Evolutionary conservation across 106 monocot species (phyloP).

Genomic region (Chionographis japonica): DNA sequence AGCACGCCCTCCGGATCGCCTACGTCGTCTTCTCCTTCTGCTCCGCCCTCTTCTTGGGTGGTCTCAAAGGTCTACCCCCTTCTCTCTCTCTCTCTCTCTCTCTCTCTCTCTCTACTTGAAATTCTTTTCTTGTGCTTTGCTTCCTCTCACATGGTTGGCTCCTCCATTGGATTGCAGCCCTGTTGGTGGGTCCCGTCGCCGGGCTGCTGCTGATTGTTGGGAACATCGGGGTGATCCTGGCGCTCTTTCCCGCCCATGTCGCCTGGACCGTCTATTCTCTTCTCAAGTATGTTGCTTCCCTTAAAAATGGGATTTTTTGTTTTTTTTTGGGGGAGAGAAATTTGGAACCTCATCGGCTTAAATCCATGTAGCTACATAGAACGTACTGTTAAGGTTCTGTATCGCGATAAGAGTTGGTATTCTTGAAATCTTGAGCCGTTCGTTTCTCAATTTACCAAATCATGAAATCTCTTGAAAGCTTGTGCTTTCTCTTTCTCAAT

Average conservation of each 20-base stretch:
- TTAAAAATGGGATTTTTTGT: neutral
- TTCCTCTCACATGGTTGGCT: neutral
- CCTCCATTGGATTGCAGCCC: slow-evolving; percentile 38
- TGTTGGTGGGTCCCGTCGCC: slow-evolving; percentile 77
- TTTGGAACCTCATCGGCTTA: too few relatives aligned
- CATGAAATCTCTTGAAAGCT: too few relatives aligned
- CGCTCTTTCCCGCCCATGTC: slow-evolving; percentile 76
- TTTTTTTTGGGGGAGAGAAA: slow-evolving; percentile 9
- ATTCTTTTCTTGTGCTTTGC: neutral
- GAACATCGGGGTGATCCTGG: slow-evolving; percentile 67
- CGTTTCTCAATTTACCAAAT: too few relatives aligned
- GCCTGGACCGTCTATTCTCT: slow-evolving; percentile 75
- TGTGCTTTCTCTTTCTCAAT: too few relatives aligned
- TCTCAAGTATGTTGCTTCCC: slow-evolving; percentile 33
- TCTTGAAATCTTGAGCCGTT: too few relatives aligned
- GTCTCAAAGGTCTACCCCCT: slow-evolving; percentile 56
- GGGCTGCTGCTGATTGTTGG: slow-evolving; percentile 67
- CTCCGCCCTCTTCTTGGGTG: slow-evolving; percentile 66
- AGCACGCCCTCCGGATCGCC: slow-evolving; percentile 14
- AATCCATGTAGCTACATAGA: too few relatives aligned
- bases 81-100: neutral
- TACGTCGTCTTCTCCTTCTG: slow-evolving; percentile 73
- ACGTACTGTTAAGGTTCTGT: too few relatives aligned
- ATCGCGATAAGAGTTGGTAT: too few relatives aligned
- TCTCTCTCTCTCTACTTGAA: neutral